Evolutionary conservation across 345 rosid genomes (phyloP), one percentile per base, ranked within the genome.

Genomic region (Bruguiera gymnorhiza): DNA sequence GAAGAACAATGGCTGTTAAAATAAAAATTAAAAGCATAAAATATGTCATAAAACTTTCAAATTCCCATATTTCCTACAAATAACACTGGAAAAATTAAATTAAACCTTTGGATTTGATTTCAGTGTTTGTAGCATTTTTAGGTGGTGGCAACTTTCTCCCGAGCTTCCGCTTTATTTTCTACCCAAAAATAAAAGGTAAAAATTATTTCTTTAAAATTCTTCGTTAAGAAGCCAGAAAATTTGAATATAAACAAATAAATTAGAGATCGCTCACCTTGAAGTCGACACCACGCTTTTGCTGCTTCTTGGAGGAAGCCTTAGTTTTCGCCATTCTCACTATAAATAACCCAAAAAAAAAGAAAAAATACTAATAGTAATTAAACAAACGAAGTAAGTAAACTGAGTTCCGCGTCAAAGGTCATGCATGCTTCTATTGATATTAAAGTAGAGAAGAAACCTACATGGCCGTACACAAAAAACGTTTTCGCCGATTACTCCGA

Each of bases 101-200:
- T 34, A 21, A 2, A 95, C 99, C 96, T 88, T 86, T 90, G 71
- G 89, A 95, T 59, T 86, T 92, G 74, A 89, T 82, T 81, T 92
- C 90, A 19, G 97, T 95, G 83, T 87, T 85, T 1, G 99, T 95
- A 2, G 92, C 86, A 79, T 92, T 92, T 81, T 86, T 87, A 13
- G 96, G 85, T 6, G 96, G 99, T 7, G 97, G 97, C 83, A 95
- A 77, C 61, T 86, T 95, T 76, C 90, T 80, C 18, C 97, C 96
- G 0, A 95, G 83, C 86, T 95, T 92, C 48, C 98, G 79, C 82
- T 89, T 91, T 51, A 93, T 88, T 93, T 93, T 93, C 97, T 91
- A 80, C 75, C 56, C 55, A 76, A 21, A 61, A 50, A 69, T 60
- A 29, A 15, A 50, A 34, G 1, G 9, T 31, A 10, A 57, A 59